Base-by-base conservation (phyloP, 2,329 filamentous ascomycete genomes). In the Coleophoma cylindrospora region DNA sequence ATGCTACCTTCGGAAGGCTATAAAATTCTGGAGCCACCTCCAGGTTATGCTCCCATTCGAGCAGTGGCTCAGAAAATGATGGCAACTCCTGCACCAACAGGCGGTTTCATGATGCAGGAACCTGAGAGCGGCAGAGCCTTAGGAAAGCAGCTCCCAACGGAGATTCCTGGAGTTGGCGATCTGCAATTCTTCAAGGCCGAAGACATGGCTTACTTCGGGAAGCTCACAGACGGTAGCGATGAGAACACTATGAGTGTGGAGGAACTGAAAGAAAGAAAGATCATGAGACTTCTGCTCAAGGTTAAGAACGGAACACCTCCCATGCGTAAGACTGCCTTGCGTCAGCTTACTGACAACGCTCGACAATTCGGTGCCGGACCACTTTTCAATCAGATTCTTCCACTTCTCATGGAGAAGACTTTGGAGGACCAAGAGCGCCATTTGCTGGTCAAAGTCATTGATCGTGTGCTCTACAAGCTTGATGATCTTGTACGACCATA, bases 271-370 rank as follows among this genome's bases (percentile, higher is more conserved):
- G 92, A 99, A 71, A 82, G 94, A 54, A 99, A 99, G 73, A 99
- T 99, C 65, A 97, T 99, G 94, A 81, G 94, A 58, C 74, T 99
- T 49, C 76, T 99, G 43, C 79, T 99, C 50, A 99, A 99, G 73
- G 92, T 99, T 76, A 99, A 99, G 80, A 99, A 99, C 67, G 94
- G 94, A 63, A 97, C 94, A 38, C 94, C 94, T 22, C 92, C 94
- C 0, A 97, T 97, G 94, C 81, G 94, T 71, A 99, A 99, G 78
- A 99, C 94, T 34, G 94, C 94, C 21, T 80, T 99, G 62, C 87
- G 94, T 70, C 94, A 99, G 69, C 84, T 99, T 54, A 99, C 94
- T 15, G 94, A 99, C 68, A 99, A 99, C 67, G 94, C 94, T 33
- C 86, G 92, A 50, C 89, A 92, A 69, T 99, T 99, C 66, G 94